phyloP scores from a whole-genome alignment of 345 rosid species.

The Gossypium turneri region DNA sequence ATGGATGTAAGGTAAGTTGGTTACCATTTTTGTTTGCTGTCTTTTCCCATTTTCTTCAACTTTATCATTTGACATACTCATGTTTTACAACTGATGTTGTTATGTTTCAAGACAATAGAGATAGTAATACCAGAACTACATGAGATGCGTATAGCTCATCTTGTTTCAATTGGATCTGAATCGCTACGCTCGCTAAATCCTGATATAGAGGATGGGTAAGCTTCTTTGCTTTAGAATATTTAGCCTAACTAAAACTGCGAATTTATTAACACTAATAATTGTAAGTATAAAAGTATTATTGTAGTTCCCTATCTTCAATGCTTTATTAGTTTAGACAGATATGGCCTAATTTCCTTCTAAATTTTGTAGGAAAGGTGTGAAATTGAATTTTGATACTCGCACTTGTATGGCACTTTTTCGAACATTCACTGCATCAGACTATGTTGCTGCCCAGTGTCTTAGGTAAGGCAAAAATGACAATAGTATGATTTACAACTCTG shows the following conservation, averaged over 20 bases:
- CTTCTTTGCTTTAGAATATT: conserved; percentile 12
- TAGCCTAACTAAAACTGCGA: conserved; percentile 6
- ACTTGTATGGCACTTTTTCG: conserved; percentile 62
- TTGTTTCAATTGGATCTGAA: conserved; percentile 71
- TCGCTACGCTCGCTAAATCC: conserved; percentile 37
- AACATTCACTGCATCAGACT: conserved; percentile 75
- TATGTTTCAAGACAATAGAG: conserved; percentile 51
- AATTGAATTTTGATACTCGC: conserved; percentile 59
- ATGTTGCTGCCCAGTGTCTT: conserved; percentile 64
- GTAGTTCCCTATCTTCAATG: background rate
- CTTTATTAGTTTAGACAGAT: conserved; percentile 11
- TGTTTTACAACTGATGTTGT: background rate
- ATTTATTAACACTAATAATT: background rate
- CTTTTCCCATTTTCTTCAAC: background rate
- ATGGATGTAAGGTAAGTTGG: conserved; percentile 69
- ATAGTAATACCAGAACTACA: conserved; percentile 77
- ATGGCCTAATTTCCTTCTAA: conserved; percentile 9
- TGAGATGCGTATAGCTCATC: conserved; percentile 77
- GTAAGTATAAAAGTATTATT: background rate
- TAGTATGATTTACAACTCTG: background rate
- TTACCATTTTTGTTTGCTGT: background rate
- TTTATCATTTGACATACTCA: background rate
- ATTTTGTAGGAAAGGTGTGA: conserved; percentile 50
- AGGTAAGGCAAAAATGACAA: conserved; percentile 40
- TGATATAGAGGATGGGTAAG: conserved; percentile 70